Conservation (phyloP, 148 eudicot genomes). For the Hydrangea macrophylla region DNA sequence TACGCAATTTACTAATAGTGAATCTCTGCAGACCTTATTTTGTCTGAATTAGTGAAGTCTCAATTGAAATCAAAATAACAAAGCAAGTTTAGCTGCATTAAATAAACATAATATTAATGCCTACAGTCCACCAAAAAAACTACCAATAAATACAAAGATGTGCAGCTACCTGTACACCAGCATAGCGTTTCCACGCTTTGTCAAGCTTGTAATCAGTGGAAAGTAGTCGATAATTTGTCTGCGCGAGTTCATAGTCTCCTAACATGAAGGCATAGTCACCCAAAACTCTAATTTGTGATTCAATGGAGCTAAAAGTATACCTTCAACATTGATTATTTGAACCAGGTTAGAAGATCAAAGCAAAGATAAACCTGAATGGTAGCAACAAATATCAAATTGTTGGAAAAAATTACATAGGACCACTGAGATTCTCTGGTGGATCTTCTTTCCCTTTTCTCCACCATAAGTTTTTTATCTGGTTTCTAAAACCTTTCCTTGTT, state of each 20-base stretch:
- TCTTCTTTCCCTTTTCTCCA: conserved; percentile 99
- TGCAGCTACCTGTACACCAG: conserved; percentile 84
- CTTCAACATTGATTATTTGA: conserved; percentile 40
- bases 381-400: conserved; percentile 4
- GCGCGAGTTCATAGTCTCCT: conserved; percentile 91
- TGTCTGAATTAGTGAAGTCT: no score
- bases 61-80: no score
- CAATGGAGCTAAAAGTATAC: conserved; percentile 91
- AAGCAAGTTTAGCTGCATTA: no score
- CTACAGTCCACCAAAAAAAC: no score
- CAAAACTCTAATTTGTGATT: conserved; percentile 94
- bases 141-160: conserved; percentile 5
- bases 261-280: conserved; percentile 98
- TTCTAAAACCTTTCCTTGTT: conserved; percentile 96
- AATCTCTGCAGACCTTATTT: no score
- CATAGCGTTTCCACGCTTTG: conserved; percentile 94
- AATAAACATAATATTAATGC: no score
- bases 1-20: no score
- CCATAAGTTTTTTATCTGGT: conserved; percentile 97
- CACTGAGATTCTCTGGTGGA: conserved; percentile 58
- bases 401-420: conserved; percentile 54
- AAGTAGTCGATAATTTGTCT: conserved; percentile 88
- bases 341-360: conserved; percentile 18
- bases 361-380: not conserved
- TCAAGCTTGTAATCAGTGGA: conserved; percentile 97